These are phyloP conservation scores for Candida fluviatilis DNA, from an alignment of 805 yeast species.

Conservation along the genomic window DNA sequence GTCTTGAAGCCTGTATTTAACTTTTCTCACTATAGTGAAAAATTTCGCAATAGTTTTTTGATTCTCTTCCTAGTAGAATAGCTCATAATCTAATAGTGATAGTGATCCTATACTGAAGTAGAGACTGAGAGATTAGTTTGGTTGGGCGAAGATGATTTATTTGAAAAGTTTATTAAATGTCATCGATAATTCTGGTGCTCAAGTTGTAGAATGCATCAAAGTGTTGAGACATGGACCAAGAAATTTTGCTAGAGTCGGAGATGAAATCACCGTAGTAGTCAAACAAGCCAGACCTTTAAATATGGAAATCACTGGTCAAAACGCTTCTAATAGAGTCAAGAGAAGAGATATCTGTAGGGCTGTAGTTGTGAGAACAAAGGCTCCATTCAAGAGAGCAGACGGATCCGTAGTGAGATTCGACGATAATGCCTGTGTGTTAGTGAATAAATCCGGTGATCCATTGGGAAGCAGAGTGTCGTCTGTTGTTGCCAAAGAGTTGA, in stretches of 20 bases:
- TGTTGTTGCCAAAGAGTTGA: constrained; percentile 87
- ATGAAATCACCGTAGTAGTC: constrained; percentile 89
- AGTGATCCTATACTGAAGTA: too few species aligned
- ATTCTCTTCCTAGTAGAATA: too few species aligned
- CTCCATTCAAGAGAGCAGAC: constrained; percentile 71
- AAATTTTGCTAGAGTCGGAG: constrained; percentile 83
- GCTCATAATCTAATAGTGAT: too few species aligned
- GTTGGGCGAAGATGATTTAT: constrained; percentile 91
- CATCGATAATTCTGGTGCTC: constrained; percentile 94
- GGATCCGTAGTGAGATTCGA: constrained; percentile 86
- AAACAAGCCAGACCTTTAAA: constrained; percentile 82
- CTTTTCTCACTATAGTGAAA: too few species aligned
- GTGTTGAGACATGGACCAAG: constrained; percentile 85
- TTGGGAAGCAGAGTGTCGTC: constrained; percentile 89
- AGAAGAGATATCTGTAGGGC: constrained; percentile 96
- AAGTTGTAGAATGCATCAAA: constrained; percentile 91
- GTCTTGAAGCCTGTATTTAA: too few species aligned
- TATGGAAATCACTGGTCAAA: constrained; percentile 66
- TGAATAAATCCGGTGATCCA: constrained; percentile 91
- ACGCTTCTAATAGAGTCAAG: constrained; percentile 76
- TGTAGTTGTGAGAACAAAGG: constrained; percentile 89
- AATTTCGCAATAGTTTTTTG: not conserved
- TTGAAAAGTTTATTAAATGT: constrained; percentile 84
- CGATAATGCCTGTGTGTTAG: constrained; percentile 94
- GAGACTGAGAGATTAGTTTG: too few species aligned